A percentile compares a stretch with the other conserved stretches of the same genome.
Conservation (phyloP, 169 alveolate genomes). For the Cryptosporidium canis region DNA sequence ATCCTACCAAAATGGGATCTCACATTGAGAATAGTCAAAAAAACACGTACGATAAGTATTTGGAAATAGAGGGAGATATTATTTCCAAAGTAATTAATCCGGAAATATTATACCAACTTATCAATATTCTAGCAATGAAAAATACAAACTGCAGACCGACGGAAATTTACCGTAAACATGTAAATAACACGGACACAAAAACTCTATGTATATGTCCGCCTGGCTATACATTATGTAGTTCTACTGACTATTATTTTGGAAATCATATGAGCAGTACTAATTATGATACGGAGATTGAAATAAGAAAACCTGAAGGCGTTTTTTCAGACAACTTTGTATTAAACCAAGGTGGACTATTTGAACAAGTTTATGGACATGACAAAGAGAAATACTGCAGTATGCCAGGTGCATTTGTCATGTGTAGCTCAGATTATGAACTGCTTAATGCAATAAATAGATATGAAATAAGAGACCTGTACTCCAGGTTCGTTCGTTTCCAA, state of each 20-base stretch:
- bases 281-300: background rate
- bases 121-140: background rate
- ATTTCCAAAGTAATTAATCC: background rate
- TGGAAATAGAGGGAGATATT: background rate
- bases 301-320: conserved; percentile 1
- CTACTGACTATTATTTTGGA: conserved; percentile 29
- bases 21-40: background rate
- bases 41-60: no score
- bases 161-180: background rate
- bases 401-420: conserved; percentile 20
- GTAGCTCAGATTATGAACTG: conserved; percentile 11
- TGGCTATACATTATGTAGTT: conserved; percentile 35
- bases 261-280: background rate
- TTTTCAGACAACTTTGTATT: conserved; percentile 1
- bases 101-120: background rate
- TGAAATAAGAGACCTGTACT: background rate
- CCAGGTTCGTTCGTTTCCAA: background rate
- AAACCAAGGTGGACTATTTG: conserved; percentile 12
- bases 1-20: background rate
- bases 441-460: background rate
- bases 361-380: background rate
- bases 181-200: background rate
- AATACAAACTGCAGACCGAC: conserved; percentile 8
- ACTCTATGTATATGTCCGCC: background rate
- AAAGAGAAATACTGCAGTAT: conserved; percentile 4